phyloP scores from a whole-genome alignment of 2,329 filamentous ascomycete genomes.

The Herpotrichia juniperi region DNA sequence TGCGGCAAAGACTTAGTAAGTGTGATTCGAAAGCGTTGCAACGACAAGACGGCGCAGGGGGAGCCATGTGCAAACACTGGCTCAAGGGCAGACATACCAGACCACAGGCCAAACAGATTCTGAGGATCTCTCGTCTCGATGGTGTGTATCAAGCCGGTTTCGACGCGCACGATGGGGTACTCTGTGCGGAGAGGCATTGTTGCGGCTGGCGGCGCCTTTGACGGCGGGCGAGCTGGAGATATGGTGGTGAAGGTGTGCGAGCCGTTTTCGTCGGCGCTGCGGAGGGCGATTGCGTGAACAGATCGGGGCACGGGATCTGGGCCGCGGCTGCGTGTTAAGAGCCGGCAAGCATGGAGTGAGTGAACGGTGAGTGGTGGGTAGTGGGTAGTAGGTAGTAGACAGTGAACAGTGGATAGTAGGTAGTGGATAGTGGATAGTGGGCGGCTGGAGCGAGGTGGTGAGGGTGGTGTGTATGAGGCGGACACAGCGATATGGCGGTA shows the following conservation, averaged over 20 bases:
- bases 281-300: constrained; percentile 25
- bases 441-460: neutral
- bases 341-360: constrained; percentile 1
- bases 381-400: neutral
- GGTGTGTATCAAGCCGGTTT: constrained; percentile 89
- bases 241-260: constrained; percentile 8
- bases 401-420: neutral
- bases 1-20: constrained; percentile 26
- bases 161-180: constrained; percentile 87
- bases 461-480: neutral
- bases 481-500: neutral
- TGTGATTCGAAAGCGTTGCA: constrained; percentile 11
- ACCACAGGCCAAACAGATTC: constrained; percentile 96
- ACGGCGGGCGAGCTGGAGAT: constrained; percentile 11
- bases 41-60: constrained; percentile 17
- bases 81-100: constrained; percentile 62
- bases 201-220: constrained; percentile 24
- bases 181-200: constrained; percentile 84
- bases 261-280: constrained; percentile 22
- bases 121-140: constrained; percentile 92
- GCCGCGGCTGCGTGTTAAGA: constrained; percentile 12
- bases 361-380: neutral
- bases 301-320: constrained; percentile 14
- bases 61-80: constrained; percentile 12
- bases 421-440: neutral